phyloP scores from a whole-genome alignment of 2,329 filamentous ascomycete species.

The Fusarium coicis region DNA sequence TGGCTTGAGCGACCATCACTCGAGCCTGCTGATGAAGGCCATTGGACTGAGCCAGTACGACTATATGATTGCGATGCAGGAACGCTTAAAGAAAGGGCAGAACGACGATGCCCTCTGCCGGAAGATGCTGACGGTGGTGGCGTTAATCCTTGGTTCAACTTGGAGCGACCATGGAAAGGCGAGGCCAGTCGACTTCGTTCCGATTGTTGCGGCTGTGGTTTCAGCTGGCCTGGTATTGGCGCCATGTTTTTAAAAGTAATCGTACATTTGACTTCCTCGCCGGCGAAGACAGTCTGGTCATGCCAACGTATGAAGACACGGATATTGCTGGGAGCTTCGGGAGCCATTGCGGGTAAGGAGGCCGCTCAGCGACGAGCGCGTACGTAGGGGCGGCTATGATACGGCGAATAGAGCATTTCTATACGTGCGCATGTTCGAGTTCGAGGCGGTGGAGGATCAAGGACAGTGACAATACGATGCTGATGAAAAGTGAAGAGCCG shows the following conservation, averaged over 20 bases:
- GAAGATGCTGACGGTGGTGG: slow-evolving; percentile 55
- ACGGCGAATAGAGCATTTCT: slow-evolving; percentile 48
- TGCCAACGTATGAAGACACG: slow-evolving; percentile 96
- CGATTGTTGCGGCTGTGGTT: slow-evolving; percentile 37
- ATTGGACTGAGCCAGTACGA: slow-evolving; percentile 60
- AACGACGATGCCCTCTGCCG: slow-evolving; percentile 68
- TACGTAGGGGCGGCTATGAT: slow-evolving; percentile 41
- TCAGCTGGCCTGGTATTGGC: slow-evolving; percentile 53
- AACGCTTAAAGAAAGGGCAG: slow-evolving; percentile 72
- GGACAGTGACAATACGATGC: slow-evolving; percentile 10
- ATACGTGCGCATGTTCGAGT: slow-evolving; percentile 34
- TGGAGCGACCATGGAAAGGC: slow-evolving; percentile 56
- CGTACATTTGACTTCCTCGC: slow-evolving; percentile 93
- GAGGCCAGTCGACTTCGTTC: slow-evolving; percentile 54
- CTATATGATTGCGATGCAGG: slow-evolving; percentile 58
- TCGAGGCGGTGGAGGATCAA: slow-evolving; percentile 1
- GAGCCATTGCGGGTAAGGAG: slow-evolving; percentile 56
- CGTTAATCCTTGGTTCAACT: slow-evolving; percentile 57
- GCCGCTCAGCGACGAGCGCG: slow-evolving; percentile 47
- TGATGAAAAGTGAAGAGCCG: slow-evolving; percentile 25
- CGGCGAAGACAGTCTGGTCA: slow-evolving; percentile 93
- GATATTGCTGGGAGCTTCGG: slow-evolving; percentile 73
- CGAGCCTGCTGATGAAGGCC: slow-evolving; percentile 51
- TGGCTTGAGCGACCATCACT: slow-evolving; percentile 57
- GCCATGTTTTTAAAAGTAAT: slow-evolving; percentile 95